Base-by-base conservation (phyloP, 108 stramenopile genomes). In the Cafeteria roenbergensis region DNA sequence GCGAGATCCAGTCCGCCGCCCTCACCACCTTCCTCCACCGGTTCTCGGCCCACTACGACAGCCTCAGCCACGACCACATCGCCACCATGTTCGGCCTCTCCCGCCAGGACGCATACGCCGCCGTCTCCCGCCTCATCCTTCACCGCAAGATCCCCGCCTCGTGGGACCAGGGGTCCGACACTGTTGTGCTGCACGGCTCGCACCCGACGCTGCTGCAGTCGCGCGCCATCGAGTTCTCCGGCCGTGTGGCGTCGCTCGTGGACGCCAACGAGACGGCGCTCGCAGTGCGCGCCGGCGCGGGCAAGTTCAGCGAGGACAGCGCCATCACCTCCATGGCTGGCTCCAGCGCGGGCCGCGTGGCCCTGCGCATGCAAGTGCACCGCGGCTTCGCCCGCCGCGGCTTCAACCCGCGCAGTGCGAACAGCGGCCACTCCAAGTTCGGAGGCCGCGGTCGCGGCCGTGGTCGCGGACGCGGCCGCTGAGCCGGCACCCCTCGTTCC, bases 61-160 rank as follows among this genome's bases (percentile, higher is more conserved):
- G 89, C 37, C 71, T 99, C 51, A 87, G 86, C 29, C 81, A 90
- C 33, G 73, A 69, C 32, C 87, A 85, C 64, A 76, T 99, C 21
- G 91, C 89, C 75, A 86, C 79, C 63, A 93, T 92, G 90, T 99
- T 99, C 76, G 92, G 92, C 34, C 81, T 96, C 84, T 79, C 78
- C 57, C 84, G 84, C 78, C 82, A 74, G 64, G 86, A 84, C 62
- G 89, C 90, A 6, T 93, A 94, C 76, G 76, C 80, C 34, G 82
- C 94, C 57, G 86, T 99, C 28, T 92, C 90, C 57, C 93, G 92
- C 69, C 93, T 99, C 92, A 95, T 99, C 78, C 91, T 97, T 84
- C 88, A 90, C 68, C 79, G 87, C 36, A 93, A 99, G 68, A 76
- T 99, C 24, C 75, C 77, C 70, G 97, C 92, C n/a, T 85, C 82